These are phyloP conservation scores for Apiospora sp. DNA, from an alignment of 2,329 filamentous ascomycete genomes.

Conservation along the genomic window DNA sequence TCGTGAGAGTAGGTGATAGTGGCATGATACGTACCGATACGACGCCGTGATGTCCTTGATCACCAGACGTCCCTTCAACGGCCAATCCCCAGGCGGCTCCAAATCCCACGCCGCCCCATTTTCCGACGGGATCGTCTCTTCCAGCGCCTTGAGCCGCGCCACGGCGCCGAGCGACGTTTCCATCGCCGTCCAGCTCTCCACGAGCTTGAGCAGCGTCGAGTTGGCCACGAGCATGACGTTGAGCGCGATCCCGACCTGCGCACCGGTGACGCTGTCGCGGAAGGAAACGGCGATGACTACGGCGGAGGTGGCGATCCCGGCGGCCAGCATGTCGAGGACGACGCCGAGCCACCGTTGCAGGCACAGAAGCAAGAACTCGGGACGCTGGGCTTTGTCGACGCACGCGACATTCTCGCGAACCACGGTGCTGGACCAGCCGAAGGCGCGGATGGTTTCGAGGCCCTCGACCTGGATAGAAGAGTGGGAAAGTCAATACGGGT, in stretches of 20 bases:
- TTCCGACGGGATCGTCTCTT: constrained; percentile 36
- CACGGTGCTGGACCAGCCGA: constrained; percentile 50
- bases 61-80: constrained; percentile 36
- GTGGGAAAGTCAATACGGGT: too few species aligned
- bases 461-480: neutral
- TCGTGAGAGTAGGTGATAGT: too few species aligned
- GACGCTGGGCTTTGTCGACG: constrained; percentile 55
- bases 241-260: constrained; percentile 45
- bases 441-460: constrained; percentile 53
- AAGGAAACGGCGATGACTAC: constrained; percentile 39
- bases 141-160: constrained; percentile 42
- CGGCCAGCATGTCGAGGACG: constrained; percentile 58
- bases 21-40: constrained; percentile 26
- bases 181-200: constrained; percentile 44
- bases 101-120: constrained; percentile 22
- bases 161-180: constrained; percentile 48
- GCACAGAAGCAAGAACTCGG: constrained; percentile 57
- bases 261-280: constrained; percentile 35
- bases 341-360: constrained; percentile 62
- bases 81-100: constrained; percentile 37
- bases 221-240: constrained; percentile 47
- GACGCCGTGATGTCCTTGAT: constrained; percentile 40
- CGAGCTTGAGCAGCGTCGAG: constrained; percentile 44
- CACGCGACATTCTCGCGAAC: constrained; percentile 33
- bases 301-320: constrained; percentile 50